Conservation (phyloP, 352 stramenopile species). For the Globisporangium yorkense region DNA sequence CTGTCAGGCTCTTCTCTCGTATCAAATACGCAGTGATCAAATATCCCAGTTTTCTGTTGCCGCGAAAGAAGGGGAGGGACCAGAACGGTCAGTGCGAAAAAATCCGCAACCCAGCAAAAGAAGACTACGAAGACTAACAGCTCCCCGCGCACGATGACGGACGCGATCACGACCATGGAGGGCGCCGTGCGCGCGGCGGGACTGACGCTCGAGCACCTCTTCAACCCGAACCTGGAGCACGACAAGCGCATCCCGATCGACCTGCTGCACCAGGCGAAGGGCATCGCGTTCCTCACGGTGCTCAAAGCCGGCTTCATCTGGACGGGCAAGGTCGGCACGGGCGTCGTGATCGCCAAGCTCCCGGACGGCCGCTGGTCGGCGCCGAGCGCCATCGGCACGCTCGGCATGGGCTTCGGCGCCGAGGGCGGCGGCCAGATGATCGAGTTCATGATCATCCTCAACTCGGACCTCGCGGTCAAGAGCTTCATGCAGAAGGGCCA, state of each 20-base stretch:
- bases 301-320: slow-evolving; percentile 88
- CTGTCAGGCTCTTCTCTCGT: neutral
- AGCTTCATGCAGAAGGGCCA: slow-evolving; percentile 84
- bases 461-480: slow-evolving; percentile 91
- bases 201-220: slow-evolving; percentile 89
- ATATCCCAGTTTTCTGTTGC: neutral
- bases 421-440: slow-evolving; percentile 79
- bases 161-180: slow-evolving; percentile 87
- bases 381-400: slow-evolving; percentile 91
- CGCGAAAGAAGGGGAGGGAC: neutral
- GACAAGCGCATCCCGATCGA: slow-evolving; percentile 88
- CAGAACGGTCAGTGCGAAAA: neutral
- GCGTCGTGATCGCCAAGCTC: slow-evolving; percentile 93
- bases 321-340: slow-evolving; percentile 82
- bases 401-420: slow-evolving; percentile 83
- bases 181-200: slow-evolving; percentile 87
- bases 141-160: slow-evolving; percentile 27
- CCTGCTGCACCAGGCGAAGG: slow-evolving; percentile 86
- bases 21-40: neutral
- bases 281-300: slow-evolving; percentile 90
- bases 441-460: slow-evolving; percentile 90
- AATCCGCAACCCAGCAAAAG: neutral
- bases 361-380: slow-evolving; percentile 93
- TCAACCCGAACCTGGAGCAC: slow-evolving; percentile 79
- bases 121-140: no score